phyloP scores from a whole-genome alignment of 1,284 basidiomycete species.

The Malassezia cuniculi region DNA sequence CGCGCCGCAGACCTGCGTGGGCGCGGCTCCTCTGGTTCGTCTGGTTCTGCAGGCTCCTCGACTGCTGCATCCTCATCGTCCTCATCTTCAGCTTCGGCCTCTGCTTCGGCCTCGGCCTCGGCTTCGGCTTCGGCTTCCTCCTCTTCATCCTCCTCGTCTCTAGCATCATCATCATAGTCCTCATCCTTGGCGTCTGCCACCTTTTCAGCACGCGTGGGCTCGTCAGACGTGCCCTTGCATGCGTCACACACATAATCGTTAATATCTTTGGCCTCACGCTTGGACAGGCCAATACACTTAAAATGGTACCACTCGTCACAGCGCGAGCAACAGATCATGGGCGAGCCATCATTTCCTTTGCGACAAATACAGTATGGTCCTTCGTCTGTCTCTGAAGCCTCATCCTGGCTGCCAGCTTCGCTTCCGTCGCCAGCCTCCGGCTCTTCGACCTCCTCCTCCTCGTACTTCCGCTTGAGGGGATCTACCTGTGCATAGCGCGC shows the following conservation, averaged over 20 bases:
- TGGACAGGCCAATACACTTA: constrained; percentile 31
- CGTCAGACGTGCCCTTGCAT: constrained; percentile 13
- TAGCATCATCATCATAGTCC: neutral
- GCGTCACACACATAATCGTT: constrained; percentile 29
- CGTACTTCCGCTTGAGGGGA: too few relatives aligned
- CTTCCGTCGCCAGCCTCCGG: neutral
- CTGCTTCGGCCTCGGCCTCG: neutral
- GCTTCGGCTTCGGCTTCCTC: neutral
- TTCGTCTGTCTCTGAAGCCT: constrained; percentile 16
- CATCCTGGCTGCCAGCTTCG: constrained; percentile 4
- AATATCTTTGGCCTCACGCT: constrained; percentile 29
- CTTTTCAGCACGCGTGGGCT: constrained; percentile 2
- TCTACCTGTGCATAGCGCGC: constrained; percentile 7
- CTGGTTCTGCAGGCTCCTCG: neutral
- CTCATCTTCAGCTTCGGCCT: neutral
- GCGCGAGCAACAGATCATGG: constrained; percentile 37
- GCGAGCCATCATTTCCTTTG: constrained; percentile 33
- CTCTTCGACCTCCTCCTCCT: neutral
- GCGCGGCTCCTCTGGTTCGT: neutral
- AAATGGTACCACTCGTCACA: constrained; percentile 43
- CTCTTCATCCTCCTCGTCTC: neutral
- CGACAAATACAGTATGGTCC: constrained; percentile 36
- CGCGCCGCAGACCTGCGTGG: too few relatives aligned
- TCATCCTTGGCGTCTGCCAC: neutral
- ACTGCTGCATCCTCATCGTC: constrained; percentile 1